A percentile compares a stretch with the other conserved stretches of the same genome.
These are phyloP conservation scores for Suillus hirtellus DNA, from an alignment of 768 basidiomycete genomes.

Conservation along the genomic window DNA sequence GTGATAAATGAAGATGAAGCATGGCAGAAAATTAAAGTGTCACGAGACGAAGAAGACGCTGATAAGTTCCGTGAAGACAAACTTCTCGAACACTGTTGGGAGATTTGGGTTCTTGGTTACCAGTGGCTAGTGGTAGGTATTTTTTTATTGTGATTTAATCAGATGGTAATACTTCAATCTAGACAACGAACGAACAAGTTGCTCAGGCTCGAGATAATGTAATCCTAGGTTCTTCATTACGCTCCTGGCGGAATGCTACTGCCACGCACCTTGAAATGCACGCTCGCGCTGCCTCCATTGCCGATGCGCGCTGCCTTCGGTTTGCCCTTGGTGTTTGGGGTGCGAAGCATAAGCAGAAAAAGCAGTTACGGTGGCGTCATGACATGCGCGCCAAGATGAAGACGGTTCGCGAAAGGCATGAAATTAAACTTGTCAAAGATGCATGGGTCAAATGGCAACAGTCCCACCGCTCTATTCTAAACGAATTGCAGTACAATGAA, in stretches of 20 bases:
- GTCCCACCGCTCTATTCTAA: slow-evolving; percentile 48
- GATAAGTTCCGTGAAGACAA: slow-evolving; percentile 64
- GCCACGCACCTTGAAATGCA: slow-evolving; percentile 39
- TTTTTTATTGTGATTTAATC: slow-evolving; percentile 16
- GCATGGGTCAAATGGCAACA: slow-evolving; percentile 71
- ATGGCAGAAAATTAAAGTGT: slow-evolving; percentile 75
- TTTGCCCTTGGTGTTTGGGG: slow-evolving; percentile 54
- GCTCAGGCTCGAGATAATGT: slow-evolving; percentile 67
- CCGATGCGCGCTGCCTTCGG: slow-evolving; percentile 46
- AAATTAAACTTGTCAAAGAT: slow-evolving; percentile 52
- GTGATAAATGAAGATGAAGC: slow-evolving; percentile 70
- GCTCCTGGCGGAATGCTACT: slow-evolving; percentile 57
- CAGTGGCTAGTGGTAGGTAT: slow-evolving; percentile 71
- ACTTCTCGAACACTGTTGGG: slow-evolving; percentile 70
- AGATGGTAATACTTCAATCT: slow-evolving; percentile 16
- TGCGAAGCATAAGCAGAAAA: slow-evolving; percentile 49
- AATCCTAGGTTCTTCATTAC: slow-evolving; percentile 56
- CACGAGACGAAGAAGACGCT: slow-evolving; percentile 69
- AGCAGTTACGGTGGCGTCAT: slow-evolving; percentile 60
- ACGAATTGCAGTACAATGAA: slow-evolving; percentile 51
- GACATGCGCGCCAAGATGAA: slow-evolving; percentile 76
- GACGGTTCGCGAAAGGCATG: slow-evolving; percentile 54
- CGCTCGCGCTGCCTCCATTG: slow-evolving; percentile 43
- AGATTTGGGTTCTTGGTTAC: slow-evolving; percentile 71
- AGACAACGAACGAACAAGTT: slow-evolving; percentile 77